Evolutionary conservation across 1,284 basidiomycete species (phyloP).

Genomic region (Farysia itapuensis): DNA sequence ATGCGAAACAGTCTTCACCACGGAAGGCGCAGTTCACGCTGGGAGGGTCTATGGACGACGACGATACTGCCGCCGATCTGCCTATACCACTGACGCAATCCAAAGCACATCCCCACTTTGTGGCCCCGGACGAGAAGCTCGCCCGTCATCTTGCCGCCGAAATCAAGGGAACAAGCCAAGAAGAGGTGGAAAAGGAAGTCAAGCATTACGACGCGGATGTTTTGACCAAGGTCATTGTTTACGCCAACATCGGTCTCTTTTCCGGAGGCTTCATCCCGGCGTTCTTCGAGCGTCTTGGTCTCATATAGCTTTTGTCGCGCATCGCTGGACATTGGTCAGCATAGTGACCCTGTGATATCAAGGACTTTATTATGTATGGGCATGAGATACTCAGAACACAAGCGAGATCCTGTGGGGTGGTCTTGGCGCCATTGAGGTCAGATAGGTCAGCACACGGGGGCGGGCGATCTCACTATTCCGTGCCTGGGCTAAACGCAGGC

Average conservation of each 20-base stretch:
- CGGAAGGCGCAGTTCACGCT: conserved; percentile 28
- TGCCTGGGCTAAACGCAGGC: too few relatives aligned
- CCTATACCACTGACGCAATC: conserved; percentile 24
- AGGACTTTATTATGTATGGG: too few relatives aligned
- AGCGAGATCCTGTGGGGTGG: too few relatives aligned
- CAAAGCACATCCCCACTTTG: conserved; percentile 17
- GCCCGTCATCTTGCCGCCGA: conserved; percentile 11
- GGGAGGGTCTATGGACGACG: conserved; percentile 3
- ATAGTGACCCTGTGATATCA: too few relatives aligned
- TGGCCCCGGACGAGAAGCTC: conserved; percentile 16
- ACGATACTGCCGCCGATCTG: conserved; percentile 4
- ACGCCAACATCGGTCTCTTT: conserved; percentile 77
- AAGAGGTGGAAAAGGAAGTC: conserved; percentile 57
- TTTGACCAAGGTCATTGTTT: conserved; percentile 86
- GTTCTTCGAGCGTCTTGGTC: conserved; percentile 32
- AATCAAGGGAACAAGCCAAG: conserved; percentile 2
- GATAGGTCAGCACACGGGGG: too few relatives aligned
- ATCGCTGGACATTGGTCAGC: too few relatives aligned
- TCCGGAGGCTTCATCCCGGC: conserved; percentile 36
- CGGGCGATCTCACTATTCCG: too few relatives aligned
- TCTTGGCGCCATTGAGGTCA: too few relatives aligned
- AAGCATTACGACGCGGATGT: conserved; percentile 86
- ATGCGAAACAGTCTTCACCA: conserved; percentile 1
- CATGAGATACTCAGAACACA: too few relatives aligned
- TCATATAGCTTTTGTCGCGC: too few relatives aligned